Conservation (phyloP, 768 basidiomycete genomes). For the Leccinum sublutescens region DNA sequence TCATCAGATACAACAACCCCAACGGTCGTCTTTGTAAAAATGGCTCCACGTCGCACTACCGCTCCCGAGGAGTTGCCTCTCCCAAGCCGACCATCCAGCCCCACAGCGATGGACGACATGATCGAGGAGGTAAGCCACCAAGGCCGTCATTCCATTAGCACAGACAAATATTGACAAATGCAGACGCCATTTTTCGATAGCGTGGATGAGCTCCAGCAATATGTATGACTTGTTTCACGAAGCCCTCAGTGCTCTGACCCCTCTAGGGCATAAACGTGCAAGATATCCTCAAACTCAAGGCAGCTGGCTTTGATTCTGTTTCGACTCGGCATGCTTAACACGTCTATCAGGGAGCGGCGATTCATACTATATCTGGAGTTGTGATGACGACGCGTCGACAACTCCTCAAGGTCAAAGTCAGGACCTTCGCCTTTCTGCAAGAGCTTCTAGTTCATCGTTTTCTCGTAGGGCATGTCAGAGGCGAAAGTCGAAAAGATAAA, state of each 20-base stretch:
- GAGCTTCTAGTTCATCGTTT: not conserved
- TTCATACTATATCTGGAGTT: constrained; percentile 84
- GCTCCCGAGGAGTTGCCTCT: too few relatives aligned
- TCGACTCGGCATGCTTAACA: not conserved
- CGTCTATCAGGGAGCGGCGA: constrained; percentile 59
- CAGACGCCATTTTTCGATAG: constrained; percentile 69
- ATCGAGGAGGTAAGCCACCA: constrained; percentile 38
- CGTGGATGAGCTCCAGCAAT: constrained; percentile 83
- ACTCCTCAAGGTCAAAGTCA: constrained; percentile 90
- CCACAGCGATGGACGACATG: constrained; percentile 31
- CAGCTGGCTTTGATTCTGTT: constrained; percentile 25
- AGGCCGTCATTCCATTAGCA: not conserved
- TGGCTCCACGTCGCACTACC: too few relatives aligned
- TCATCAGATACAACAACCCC: too few relatives aligned
- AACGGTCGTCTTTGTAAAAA: too few relatives aligned
- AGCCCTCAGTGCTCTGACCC: constrained; percentile 5
- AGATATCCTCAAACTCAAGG: constrained; percentile 93
- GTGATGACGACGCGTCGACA: constrained; percentile 90
- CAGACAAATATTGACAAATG: not conserved
- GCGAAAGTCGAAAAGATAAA: constrained; percentile 98
- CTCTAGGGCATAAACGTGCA: constrained; percentile 89
- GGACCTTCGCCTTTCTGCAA: constrained; percentile 1
- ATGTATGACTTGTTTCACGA: constrained; percentile 42
- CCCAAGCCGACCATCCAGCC: too few relatives aligned
- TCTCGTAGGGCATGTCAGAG: constrained; percentile 83